Evolutionary conservation across 2,329 filamentous ascomycete species (phyloP), one percentile per base, ranked within the genome.

Genomic region (Endothia cerciana): DNA sequence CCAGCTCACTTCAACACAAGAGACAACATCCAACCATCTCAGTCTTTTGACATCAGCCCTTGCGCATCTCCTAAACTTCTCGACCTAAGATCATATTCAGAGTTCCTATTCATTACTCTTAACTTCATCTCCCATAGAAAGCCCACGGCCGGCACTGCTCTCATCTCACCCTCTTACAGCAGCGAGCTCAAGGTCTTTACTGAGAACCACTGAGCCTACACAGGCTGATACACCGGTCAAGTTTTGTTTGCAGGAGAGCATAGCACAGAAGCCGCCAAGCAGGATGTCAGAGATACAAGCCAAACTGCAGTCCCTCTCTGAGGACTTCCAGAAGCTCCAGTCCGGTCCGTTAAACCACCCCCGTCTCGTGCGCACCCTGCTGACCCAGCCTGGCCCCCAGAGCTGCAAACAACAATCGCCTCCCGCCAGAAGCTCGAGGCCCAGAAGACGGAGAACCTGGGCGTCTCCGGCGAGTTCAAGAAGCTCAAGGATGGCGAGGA

Each of bases 341-440:
- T 88, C 90, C 78, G 93, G 93, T 92, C 76, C 69, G 78, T 72
- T 25, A 61, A 30, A 36, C 59, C 65, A 15, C 68, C 55, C 45
- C 38, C 1, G 2, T 13, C 22, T 33, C 7, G 17, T 8, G 19
- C 40, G 17, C 17, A 28, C 28, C 41, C 7, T 11, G 38, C 57
- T 68, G n/a, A 65, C 28, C 38, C 19, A 6, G 28, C 4, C 19
- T 8, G 13, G 5, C 10, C n/a, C n/a, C 11, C 17, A 97, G 95
- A 98, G 72, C 85, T 98, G 64, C 91, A 93, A 77, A 86, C 83
- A 53, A 82, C 87, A 22, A 87, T 98, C 33, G 84, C 89, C 55
- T 91, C 93, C 11, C 88, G 94, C 69, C 94, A 99, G 80, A 96
- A 91, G 79, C 88, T 99, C 7, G 94, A 97, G 77, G 91, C 93